Evolutionary conservation across 495 filamentous ascomycete species (phyloP).

Genomic region (Physcia stellaris): DNA sequence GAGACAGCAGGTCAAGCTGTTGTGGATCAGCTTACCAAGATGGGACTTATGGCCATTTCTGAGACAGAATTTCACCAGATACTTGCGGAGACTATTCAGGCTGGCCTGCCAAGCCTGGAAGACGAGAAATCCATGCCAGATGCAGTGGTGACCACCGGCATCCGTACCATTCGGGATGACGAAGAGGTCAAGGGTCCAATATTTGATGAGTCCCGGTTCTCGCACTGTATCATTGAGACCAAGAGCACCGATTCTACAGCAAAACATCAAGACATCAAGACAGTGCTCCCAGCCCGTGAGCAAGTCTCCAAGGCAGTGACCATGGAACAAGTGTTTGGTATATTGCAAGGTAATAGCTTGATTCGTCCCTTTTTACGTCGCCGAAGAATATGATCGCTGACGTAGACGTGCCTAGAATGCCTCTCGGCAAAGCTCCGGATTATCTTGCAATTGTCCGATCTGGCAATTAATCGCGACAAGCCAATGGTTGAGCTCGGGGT

Average conservation of each 20-base stretch:
- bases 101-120: slow-evolving; percentile 19
- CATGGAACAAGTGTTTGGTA: slow-evolving; percentile 4
- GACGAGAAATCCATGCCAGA: slow-evolving; percentile 1
- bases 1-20: slow-evolving; percentile 17
- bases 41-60: slow-evolving; percentile 31
- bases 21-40: slow-evolving; percentile 5
- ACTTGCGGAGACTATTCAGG: slow-evolving; percentile 42
- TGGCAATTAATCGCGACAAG: background rate
- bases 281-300: slow-evolving; percentile 13
- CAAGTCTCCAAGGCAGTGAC: slow-evolving; percentile 13
- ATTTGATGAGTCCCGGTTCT: slow-evolving; percentile 2
- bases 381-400: too few relatives aligned
- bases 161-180: too few relatives aligned
- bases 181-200: background rate
- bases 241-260: slow-evolving; percentile 1
- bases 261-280: slow-evolving; percentile 4
- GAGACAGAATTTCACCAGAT: slow-evolving; percentile 19
- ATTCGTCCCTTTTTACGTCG: too few relatives aligned
- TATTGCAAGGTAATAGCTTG: too few relatives aligned
- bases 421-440: background rate
- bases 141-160: slow-evolving; percentile 5
- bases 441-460: background rate
- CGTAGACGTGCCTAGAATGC: background rate
- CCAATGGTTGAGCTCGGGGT: slow-evolving; percentile 21
- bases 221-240: slow-evolving; percentile 6